These are phyloP conservation scores for Hygrocybe punicea DNA, from an alignment of 768 basidiomycete genomes.

Conservation along the genomic window DNA sequence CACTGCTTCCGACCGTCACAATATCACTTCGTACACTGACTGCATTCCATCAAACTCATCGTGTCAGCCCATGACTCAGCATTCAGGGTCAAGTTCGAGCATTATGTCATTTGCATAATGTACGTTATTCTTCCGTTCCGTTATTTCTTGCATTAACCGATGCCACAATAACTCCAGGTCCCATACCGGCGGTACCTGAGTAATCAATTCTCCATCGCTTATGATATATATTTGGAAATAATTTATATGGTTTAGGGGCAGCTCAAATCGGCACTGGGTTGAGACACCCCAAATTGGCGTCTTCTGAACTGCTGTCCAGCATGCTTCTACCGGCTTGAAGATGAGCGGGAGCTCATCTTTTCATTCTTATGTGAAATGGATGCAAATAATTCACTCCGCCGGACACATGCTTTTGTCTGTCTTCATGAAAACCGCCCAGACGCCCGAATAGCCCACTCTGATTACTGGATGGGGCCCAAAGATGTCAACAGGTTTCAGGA, in stretches of 20 bases:
- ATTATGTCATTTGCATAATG: conserved; percentile 28
- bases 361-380: background rate
- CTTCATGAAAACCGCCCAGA: conserved; percentile 5
- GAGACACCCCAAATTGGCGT: conserved; percentile 23
- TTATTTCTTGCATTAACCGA: background rate
- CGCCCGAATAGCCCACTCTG: conserved; percentile 1
- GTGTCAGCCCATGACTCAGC: conserved; percentile 23
- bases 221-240: conserved; percentile 25
- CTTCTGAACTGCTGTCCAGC: conserved; percentile 25
- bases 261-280: conserved; percentile 20
- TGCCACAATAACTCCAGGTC: background rate
- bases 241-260: background rate
- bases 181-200: conserved; percentile 16
- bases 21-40: conserved; percentile 21
- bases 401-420: conserved; percentile 6
- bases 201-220: conserved; percentile 23
- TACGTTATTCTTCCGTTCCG: background rate
- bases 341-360: background rate
- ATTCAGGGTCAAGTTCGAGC: conserved; percentile 27
- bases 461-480: conserved; percentile 6
- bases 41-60: conserved; percentile 18
- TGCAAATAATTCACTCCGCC: background rate
- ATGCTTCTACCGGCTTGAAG: conserved; percentile 23
- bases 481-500: conserved; percentile 16
- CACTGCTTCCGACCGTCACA: conserved; percentile 15